Conservation (phyloP, 805 yeast genomes). For the Teunomyces stri region DNA sequence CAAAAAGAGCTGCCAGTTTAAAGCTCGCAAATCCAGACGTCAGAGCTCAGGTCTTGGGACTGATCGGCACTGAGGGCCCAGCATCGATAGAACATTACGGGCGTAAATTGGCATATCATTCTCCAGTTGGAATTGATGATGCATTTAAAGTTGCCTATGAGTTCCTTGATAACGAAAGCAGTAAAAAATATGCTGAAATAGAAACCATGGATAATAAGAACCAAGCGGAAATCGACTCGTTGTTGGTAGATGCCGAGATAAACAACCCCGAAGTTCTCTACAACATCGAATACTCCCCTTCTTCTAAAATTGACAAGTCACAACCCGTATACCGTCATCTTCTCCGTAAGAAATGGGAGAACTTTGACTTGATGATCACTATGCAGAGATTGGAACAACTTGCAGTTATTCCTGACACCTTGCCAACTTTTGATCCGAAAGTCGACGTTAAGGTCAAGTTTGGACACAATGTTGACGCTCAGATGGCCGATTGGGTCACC, state of each 20-base stretch:
- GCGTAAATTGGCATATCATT: slow-evolving; percentile 51
- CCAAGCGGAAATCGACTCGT: slow-evolving; percentile 19
- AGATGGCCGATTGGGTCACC: slow-evolving; percentile 64
- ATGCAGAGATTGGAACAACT: slow-evolving; percentile 92
- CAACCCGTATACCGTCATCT: slow-evolving; percentile 79
- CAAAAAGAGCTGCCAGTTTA: slow-evolving; percentile 27
- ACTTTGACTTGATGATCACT: slow-evolving; percentile 64
- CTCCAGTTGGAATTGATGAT: slow-evolving; percentile 69
- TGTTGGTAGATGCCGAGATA: slow-evolving; percentile 61
- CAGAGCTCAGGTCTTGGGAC: slow-evolving; percentile 22
- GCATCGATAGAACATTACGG: slow-evolving; percentile 44
- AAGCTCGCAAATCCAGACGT: slow-evolving; percentile 20
- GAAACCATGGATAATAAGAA: slow-evolving; percentile 5
- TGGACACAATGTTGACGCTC: slow-evolving; percentile 56
- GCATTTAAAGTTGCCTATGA: slow-evolving; percentile 71
- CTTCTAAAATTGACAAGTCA: slow-evolving; percentile 56
- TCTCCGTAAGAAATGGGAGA: slow-evolving; percentile 70
- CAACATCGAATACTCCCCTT: slow-evolving; percentile 50
- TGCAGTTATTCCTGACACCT: slow-evolving; percentile 86
- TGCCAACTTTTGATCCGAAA: slow-evolving; percentile 82
- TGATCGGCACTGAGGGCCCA: slow-evolving; percentile 45
- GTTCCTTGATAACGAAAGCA: slow-evolving; percentile 51
- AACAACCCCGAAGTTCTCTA: slow-evolving; percentile 83
- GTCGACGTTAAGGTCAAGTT: slow-evolving; percentile 75
- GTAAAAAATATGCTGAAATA: slow-evolving; percentile 30